These are phyloP conservation scores for Xylaria castorea DNA, from an alignment of 495 filamentous ascomycete genomes.

Conservation along the genomic window DNA sequence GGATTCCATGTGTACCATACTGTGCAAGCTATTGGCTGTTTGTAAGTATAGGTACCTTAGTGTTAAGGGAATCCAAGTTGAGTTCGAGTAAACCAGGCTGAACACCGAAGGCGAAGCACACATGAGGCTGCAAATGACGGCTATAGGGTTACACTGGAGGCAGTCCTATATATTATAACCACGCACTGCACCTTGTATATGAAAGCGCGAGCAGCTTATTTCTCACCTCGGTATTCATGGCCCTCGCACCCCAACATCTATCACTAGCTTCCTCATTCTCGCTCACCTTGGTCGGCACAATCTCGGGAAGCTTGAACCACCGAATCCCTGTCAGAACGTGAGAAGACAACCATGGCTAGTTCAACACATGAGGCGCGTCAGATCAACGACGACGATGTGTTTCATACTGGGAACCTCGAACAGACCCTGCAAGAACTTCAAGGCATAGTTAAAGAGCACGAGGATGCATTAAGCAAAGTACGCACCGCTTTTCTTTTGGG, in stretches of 20 bases:
- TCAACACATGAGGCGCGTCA: slow-evolving; percentile 33
- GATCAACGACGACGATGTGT: slow-evolving; percentile 31
- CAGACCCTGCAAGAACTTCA: slow-evolving; percentile 69
- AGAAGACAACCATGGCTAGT: slow-evolving; percentile 21
- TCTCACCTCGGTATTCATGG: not conserved
- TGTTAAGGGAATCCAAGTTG: not conserved
- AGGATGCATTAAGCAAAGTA: slow-evolving; percentile 58
- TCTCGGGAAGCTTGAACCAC: not conserved
- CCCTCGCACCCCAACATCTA: not conserved
- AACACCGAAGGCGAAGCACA: not conserved
- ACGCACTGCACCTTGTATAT: not conserved
- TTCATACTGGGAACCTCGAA: slow-evolving; percentile 63
- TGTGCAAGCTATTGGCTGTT: not conserved
- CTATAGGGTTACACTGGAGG: not conserved
- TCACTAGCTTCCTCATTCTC: not conserved
- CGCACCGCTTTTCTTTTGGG: slow-evolving; percentile 43
- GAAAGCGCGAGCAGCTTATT: not conserved
- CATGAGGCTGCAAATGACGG: not conserved
- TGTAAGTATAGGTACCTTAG: too few species aligned
- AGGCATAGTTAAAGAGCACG: slow-evolving; percentile 67
- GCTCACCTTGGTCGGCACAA: not conserved
- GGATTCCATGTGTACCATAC: not conserved
- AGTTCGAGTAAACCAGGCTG: not conserved
- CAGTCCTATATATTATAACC: not conserved
- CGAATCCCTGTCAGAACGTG: slow-evolving; percentile 2